Evolutionary conservation across 768 basidiomycete species (phyloP), one percentile per base, ranked within the genome.

Genomic region (Termitomyces sp.): DNA sequence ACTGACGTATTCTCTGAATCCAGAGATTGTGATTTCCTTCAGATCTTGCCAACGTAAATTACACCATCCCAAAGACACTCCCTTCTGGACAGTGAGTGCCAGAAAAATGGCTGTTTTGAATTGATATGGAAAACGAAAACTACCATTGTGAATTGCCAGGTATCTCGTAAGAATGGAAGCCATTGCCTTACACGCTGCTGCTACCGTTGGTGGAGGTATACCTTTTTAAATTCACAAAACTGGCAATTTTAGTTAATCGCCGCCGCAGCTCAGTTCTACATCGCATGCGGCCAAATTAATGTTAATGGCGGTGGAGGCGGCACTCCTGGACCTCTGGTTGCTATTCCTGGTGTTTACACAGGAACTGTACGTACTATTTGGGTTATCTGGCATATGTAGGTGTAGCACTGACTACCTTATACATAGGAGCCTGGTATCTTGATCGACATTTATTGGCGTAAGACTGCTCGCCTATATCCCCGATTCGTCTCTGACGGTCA

Each of bases 221-320:
- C 24, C 7, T 44, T 16, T 13, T 7, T 44, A 22, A 20, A 39
- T 9, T n/a, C n/a, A n/a, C n/a, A 52, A 20, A 40, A 22, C 26
- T 13, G 30, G 20, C 4, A 16, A 37, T 43, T 22, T 20, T 26
- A n/a, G n/a, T n/a, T n/a, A n/a, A n/a, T 22, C 20, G 16, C 3
- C 42, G 4, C 27, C 20, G 9, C 37, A 64, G 63, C 64, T 13
- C 64, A 65, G 61, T 65, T 63, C 45, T 65, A 65, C 60, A 59
- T 63, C 32, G 57, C 55, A 30, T 65, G 64, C 51, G 64, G 64
- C 7, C 64, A 65, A 37, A 60, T 65, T 44, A 59, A 61, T 24
- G 62, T 65, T 3, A 65, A 62, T 30, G 64, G 64, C 18, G 62
- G 60, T 20, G 64, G 65, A 61, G 61, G 42, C 32, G 64, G 62